These are phyloP conservation scores for Cladosporium sp. DNA, from an alignment of 2,329 filamentous ascomycete genomes.

Conservation along the genomic window DNA sequence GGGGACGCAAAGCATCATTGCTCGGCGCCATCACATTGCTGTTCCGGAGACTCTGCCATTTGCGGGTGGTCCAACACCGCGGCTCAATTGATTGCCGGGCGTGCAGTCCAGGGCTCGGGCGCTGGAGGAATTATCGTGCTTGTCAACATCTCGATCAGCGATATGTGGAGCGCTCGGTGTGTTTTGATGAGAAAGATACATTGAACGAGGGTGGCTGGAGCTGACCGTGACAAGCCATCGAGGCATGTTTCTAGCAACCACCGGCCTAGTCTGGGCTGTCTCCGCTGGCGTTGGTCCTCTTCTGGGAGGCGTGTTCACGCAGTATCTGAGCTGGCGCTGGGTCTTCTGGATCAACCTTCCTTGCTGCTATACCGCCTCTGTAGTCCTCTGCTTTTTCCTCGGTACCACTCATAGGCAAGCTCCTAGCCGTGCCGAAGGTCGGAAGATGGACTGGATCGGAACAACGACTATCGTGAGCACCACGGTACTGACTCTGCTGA, in stretches of 20 bases:
- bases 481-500: constrained; percentile 55
- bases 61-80: background rate
- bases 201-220: constrained; percentile 12
- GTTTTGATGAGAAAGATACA: constrained; percentile 27
- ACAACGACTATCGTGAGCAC: constrained; percentile 54
- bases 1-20: background rate
- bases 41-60: background rate
- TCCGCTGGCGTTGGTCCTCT: background rate
- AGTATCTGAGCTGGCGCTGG: constrained; percentile 38
- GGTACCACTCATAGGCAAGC: constrained; percentile 51
- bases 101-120: background rate
- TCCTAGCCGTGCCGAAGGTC: no score
- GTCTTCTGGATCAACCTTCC: constrained; percentile 57
- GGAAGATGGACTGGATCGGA: constrained; percentile 55
- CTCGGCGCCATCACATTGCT: background rate
- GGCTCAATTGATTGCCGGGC: background rate
- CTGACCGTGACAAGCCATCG: background rate
- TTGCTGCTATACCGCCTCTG: constrained; percentile 50
- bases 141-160: background rate
- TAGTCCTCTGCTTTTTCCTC: constrained; percentile 55
- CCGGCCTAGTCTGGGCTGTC: background rate
- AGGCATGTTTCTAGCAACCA: background rate
- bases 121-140: background rate
- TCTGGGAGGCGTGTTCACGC: background rate
- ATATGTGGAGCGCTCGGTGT: background rate